Evolutionary conservation across 2,329 filamentous ascomycete species (phyloP), one percentile per base, ranked within the genome.

Genomic region (Hyphodiscus sp.): DNA sequence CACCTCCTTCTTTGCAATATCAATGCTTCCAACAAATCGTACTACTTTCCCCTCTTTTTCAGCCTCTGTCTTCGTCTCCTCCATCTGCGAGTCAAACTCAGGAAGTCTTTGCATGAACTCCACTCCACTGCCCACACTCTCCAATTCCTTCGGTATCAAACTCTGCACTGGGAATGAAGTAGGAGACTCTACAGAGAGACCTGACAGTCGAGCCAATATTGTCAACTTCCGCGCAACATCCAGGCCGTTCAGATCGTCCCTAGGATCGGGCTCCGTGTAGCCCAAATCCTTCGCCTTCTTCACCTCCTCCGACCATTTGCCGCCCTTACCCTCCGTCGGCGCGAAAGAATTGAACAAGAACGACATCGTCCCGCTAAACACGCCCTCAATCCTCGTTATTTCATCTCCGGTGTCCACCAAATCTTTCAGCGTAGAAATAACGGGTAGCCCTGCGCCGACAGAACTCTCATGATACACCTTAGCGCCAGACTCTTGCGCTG

Each of bases 301-400:
- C 33, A 99, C 94, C 68, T 96, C 91, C 47, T 87, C 87, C 44
- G 89, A 94, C 86, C 95, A 99, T 66, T 86, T 84, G 50, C 89
- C 89, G 33, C 87, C 88, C 20, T 78, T 75, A 5, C 86, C 87
- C 48, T 83, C 81, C 2, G 85, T 84, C 0, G 94, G 94, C 47
- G 91, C 90, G 70, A 97, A 99, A 20, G 84, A 91, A 78, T 97
- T 97, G 83, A 99, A 97, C 42, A 99, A 79, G 78, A 96, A 99
- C 41, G 89, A 95, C 83, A 99, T 92, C 52, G 94, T 99, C 59
- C 94, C 94, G 57, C 89, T 95, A 74, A 99, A 97, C 49, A 99
- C 91, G 61, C 94, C 94, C 74, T 97, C 92, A 63, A 99, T 95
- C 73, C 86, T 91, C 51, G 82, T 90, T 5, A 99, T 86, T 68